Conservation (phyloP, 345 rosid species). For the Excoecaria cochinchinensis region DNA sequence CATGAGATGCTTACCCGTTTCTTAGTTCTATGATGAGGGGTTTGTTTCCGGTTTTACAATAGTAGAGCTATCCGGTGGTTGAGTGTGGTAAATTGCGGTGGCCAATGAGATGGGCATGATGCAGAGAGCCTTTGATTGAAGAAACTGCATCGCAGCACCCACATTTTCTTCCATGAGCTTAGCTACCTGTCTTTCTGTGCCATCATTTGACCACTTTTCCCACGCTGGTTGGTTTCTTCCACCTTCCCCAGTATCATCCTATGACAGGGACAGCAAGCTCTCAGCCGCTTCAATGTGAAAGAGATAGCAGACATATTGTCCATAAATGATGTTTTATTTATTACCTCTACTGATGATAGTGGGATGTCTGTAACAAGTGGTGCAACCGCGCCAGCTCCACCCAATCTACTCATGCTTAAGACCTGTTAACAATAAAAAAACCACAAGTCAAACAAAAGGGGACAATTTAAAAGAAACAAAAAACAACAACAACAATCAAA, state of each 20-base stretch:
- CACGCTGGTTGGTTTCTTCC: constrained; percentile 83
- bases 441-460: background rate
- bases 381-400: constrained; percentile 98
- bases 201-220: constrained; percentile 98
- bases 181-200: constrained; percentile 90
- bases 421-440: constrained; percentile 49
- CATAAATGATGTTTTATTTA: constrained; percentile 10
- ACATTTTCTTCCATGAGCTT: constrained; percentile 98
- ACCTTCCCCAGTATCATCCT: constrained; percentile 87
- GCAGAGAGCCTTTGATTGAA: constrained; percentile 97
- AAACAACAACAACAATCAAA: constrained; percentile 6
- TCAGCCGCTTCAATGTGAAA: constrained; percentile 13
- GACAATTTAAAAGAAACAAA: constrained; percentile 10
- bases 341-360: constrained; percentile 87
- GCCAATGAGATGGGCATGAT: constrained; percentile 98
- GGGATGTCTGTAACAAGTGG: constrained; percentile 97
- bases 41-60: constrained; percentile 75
- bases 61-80: constrained; percentile 71
- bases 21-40: constrained; percentile 52
- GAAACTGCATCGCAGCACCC: constrained; percentile 96
- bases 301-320: background rate
- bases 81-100: constrained; percentile 80
- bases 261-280: background rate
- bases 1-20: constrained; percentile 38
- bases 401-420: constrained; percentile 97